These are phyloP conservation scores for Plasmodium coatneyi DNA, from an alignment of 169 alveolate genomes.

Conservation along the genomic window DNA sequence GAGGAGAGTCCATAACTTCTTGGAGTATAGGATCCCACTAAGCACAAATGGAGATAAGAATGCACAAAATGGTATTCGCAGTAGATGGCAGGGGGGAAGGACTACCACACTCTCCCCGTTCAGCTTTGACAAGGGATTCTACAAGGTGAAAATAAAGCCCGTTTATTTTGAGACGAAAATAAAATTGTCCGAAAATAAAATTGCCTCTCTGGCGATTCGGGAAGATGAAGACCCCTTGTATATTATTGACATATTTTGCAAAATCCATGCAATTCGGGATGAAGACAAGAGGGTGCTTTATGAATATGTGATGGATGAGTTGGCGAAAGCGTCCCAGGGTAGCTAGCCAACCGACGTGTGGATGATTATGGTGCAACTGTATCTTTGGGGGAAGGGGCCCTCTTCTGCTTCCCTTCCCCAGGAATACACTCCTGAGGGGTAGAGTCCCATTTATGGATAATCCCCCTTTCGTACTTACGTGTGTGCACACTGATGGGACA, in stretches of 20 bases:
- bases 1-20: slow-evolving; percentile 36
- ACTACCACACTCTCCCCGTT: slow-evolving; percentile 18
- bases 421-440: not conserved
- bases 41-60: not conserved
- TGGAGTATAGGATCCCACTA: slow-evolving; percentile 21
- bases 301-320: slow-evolving; percentile 56
- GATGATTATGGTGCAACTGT: not conserved
- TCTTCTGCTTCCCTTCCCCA: not conserved
- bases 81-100: not conserved
- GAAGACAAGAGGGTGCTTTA: slow-evolving; percentile 37
- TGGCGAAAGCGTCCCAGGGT: not conserved
- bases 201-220: slow-evolving; percentile 54
- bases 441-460: not conserved
- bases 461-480: not conserved
- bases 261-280: slow-evolving; percentile 57
- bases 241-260: slow-evolving; percentile 70
- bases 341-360: not conserved
- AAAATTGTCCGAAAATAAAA: slow-evolving; percentile 61
- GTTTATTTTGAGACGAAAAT: slow-evolving; percentile 70
- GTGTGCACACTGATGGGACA: not conserved
- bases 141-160: slow-evolving; percentile 70
- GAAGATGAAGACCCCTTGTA: slow-evolving; percentile 73
- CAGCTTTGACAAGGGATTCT: slow-evolving; percentile 68
- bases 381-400: not conserved
- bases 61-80: not conserved